phyloP scores from a whole-genome alignment of 2,329 filamentous ascomycete species.

The Phialophora verrucosa region DNA sequence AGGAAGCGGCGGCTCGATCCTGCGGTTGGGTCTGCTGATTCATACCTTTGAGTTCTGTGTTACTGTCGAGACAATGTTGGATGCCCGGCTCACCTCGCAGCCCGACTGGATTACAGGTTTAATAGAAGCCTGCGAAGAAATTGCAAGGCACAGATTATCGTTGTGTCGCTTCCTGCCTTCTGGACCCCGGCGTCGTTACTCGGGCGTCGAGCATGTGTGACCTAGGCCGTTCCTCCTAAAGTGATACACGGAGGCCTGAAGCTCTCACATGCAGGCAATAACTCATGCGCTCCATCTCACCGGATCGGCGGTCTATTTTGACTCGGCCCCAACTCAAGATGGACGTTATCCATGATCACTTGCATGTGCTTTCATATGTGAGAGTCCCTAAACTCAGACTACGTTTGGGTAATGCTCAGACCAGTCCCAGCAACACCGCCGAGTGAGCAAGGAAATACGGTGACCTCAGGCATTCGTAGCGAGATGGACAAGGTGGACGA shows the following conservation, averaged over 20 bases:
- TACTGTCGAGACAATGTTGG: not conserved
- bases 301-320: not conserved
- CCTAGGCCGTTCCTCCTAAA: not conserved
- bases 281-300: not conserved
- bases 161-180: not conserved
- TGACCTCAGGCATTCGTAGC: not conserved
- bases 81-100: not conserved
- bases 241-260: not conserved
- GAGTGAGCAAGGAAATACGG: not conserved
- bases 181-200: not conserved
- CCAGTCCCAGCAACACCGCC: not conserved
- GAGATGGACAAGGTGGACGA: not conserved
- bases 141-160: not conserved
- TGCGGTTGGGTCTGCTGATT: constrained; percentile 11
- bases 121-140: not conserved
- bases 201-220: not conserved
- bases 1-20: constrained; percentile 13
- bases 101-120: too few relatives aligned
- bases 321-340: not conserved
- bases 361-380: not conserved
- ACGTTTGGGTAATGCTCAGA: not conserved
- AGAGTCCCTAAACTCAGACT: not conserved
- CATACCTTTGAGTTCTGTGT: not conserved
- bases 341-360: not conserved
- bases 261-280: not conserved